A percentile compares a stretch with the other conserved stretches of the same genome.
Conservation (phyloP, 306 rosid genomes). For the Fagus crenata region DNA sequence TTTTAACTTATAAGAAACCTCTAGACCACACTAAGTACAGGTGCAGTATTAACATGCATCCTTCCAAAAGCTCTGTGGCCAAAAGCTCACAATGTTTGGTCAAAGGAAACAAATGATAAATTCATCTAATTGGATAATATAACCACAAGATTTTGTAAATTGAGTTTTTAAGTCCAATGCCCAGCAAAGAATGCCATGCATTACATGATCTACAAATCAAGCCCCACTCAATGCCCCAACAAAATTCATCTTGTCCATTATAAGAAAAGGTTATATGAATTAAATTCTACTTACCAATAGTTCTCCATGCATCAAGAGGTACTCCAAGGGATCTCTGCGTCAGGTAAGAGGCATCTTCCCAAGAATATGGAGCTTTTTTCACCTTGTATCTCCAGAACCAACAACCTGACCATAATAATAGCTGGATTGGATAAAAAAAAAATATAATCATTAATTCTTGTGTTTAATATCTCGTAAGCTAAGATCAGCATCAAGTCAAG, state of each 20-base stretch:
- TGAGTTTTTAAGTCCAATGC: neutral
- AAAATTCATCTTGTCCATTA: neutral
- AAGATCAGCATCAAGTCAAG: constrained; percentile 26
- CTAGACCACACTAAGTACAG: neutral
- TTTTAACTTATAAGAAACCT: neutral
- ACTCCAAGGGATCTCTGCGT: constrained; percentile 76
- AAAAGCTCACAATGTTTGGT: neutral
- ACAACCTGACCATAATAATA: constrained; percentile 67
- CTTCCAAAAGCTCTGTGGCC: neutral
- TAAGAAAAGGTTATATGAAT: neutral
- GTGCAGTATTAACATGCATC: neutral
- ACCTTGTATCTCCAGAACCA: constrained; percentile 96
- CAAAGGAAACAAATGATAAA: neutral
- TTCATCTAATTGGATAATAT: neutral
- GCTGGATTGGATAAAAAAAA: constrained; percentile 50
- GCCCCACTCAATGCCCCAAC: neutral
- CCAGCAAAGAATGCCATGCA: neutral
- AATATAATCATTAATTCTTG: constrained; percentile 15
- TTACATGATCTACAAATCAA: neutral
- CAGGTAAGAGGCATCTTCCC: constrained; percentile 91
- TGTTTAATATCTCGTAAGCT: constrained; percentile 16
- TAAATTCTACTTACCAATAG: constrained; percentile 51
- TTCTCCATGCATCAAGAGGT: constrained; percentile 64
- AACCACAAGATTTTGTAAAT: neutral
- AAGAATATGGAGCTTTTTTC: constrained; percentile 60